Base-by-base conservation (phyloP, 2,329 filamentous ascomycete genomes). In the Colletotrichum sp. region DNA sequence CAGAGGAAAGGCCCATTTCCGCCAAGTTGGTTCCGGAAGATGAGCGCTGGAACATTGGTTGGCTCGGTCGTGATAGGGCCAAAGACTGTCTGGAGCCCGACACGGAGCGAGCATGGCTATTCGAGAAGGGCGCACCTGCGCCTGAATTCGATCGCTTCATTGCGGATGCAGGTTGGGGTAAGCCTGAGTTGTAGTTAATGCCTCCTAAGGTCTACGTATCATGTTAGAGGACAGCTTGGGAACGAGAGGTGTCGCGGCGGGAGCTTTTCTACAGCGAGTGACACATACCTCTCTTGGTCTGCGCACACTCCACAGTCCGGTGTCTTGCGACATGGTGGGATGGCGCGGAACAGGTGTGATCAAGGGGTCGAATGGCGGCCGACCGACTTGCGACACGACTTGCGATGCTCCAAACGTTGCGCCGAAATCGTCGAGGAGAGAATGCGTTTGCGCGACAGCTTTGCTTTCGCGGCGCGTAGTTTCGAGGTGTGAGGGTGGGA, bases 111-210 rank as follows among this genome's bases (percentile, higher is more conserved):
- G 87, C 91, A 87, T 98, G 94, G 81, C 93, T 92, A 69, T 80
- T 82, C 18, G 92, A 91, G 80, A 90, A 93, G 59, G 90, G 91
- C 72, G 87, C 87, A 80, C 91, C 91, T 76, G 91, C 92, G 78
- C 92, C 92, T 15, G 95, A 96, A 80, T 92, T 97, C 34, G 94
- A 94, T 83, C 97, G 94, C 87, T 99, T 99, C 90, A 99, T 93
- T 54, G 95, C 95, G 54, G 96, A 98, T 33, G 94, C 90, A 11
- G 97, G 96, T 85, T 98, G 95, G 24, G 97, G 97, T 76, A 99
- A 94, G 27, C 92, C 91, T 24, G 94, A 94, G 83, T 95, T 96
- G 83, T 93, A 91, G 82, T 92, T 96, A 80, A 98, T 92, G 77
- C 92, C 93, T 77, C 93, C 96, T 74, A 98, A 91, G 68, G 97